Evolutionary conservation across 2,329 filamentous ascomycete genomes (phyloP).

Genomic region (Fusarium liriodendri): DNA sequence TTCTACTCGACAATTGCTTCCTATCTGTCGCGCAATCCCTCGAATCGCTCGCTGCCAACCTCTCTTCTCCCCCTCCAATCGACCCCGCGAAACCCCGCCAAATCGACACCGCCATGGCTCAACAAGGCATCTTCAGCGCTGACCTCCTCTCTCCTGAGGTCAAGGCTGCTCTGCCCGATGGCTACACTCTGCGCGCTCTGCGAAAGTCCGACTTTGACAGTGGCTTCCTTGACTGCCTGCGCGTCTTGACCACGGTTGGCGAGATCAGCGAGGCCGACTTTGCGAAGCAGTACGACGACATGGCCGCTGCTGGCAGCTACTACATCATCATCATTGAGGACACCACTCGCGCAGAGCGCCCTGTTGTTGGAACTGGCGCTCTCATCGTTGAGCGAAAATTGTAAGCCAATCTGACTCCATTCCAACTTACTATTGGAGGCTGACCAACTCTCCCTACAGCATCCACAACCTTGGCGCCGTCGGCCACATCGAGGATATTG

Average conservation of each 20-base stretch:
- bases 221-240: slow-evolving; percentile 91
- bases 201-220: slow-evolving; percentile 80
- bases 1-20: slow-evolving; percentile 11
- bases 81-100: slow-evolving; percentile 32
- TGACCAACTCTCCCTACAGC: slow-evolving; percentile 53
- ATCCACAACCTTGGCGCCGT: slow-evolving; percentile 86
- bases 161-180: slow-evolving; percentile 76
- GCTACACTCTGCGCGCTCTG: slow-evolving; percentile 86
- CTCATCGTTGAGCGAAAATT: slow-evolving; percentile 95
- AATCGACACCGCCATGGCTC: slow-evolving; percentile 44
- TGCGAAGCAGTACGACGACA: slow-evolving; percentile 84
- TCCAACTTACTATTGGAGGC: slow-evolving; percentile 11
- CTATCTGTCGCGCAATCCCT: neutral
- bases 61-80: slow-evolving; percentile 19
- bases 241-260: slow-evolving; percentile 92
- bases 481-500: slow-evolving; percentile 98
- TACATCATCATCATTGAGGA: slow-evolving; percentile 90
- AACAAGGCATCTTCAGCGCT: slow-evolving; percentile 77
- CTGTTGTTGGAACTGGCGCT: slow-evolving; percentile 90
- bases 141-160: slow-evolving; percentile 83
- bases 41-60: neutral
- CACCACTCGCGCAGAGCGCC: slow-evolving; percentile 61
- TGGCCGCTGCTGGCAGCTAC: slow-evolving; percentile 80
- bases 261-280: slow-evolving; percentile 83
- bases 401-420: slow-evolving; percentile 61